A percentile compares a stretch with the other conserved stretches of the same genome.
phyloP scores from a whole-genome alignment of 805 yeast genomes.

The Sugiyamaella qingdaonensis region DNA sequence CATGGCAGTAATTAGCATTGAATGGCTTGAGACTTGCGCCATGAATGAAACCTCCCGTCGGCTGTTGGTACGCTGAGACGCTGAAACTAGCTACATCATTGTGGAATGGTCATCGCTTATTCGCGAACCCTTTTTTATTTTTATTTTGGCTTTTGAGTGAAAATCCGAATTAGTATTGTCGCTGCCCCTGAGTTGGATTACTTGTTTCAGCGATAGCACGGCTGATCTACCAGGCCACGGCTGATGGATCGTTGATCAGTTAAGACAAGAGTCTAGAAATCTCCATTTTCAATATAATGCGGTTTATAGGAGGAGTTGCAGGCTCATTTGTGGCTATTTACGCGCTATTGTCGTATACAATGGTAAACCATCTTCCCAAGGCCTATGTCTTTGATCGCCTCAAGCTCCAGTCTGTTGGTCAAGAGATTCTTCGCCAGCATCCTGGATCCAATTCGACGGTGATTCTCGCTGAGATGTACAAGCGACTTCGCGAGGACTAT shows the following conservation, averaged over 20 bases:
- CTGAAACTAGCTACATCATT: too few species aligned
- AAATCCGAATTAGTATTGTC: not conserved
- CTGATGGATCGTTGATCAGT: not conserved
- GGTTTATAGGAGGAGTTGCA: slow-evolving; percentile 18
- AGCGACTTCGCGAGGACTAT: slow-evolving; percentile 55
- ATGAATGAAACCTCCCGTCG: not conserved
- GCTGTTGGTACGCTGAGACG: not conserved
- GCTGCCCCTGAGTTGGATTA: not conserved
- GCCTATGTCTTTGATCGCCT: slow-evolving; percentile 67
- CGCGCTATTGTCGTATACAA: slow-evolving; percentile 22
- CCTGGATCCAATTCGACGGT: slow-evolving; percentile 47
- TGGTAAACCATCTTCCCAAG: slow-evolving; percentile 49
- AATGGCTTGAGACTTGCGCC: slow-evolving; percentile 12
- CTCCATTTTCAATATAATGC: slow-evolving; percentile 13
- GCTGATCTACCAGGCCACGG: not conserved
- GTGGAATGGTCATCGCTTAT: too few species aligned
- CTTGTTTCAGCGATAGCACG: not conserved
- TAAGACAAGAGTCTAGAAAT: not conserved
- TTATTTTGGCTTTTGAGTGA: too few species aligned
- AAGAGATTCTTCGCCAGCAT: slow-evolving; percentile 41
- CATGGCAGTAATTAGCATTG: slow-evolving; percentile 2
- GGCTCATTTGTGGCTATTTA: slow-evolving; percentile 18
- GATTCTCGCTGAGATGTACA: slow-evolving; percentile 59
- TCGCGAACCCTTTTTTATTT: too few species aligned
- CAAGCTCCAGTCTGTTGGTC: slow-evolving; percentile 54